Base-by-base conservation (phyloP, 495 filamentous ascomycete species). In the Penicillium antarcticum region DNA sequence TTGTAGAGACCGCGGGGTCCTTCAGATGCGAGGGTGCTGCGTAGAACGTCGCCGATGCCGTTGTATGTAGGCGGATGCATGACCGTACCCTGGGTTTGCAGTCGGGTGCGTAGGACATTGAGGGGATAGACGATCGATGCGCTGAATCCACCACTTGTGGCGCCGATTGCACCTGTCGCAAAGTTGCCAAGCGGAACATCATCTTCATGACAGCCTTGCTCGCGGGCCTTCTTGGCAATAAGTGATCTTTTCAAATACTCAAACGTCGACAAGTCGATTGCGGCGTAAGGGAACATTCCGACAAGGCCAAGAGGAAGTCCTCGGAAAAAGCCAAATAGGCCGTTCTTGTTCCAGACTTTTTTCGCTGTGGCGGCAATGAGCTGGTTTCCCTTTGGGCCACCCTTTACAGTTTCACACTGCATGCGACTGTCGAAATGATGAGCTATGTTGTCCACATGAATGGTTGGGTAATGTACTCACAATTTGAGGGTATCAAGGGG, bases 401-500 rank as follows among this genome's bases (percentile, higher is more conserved):
- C 91, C 58, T 85, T 75, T 5, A 97, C 90, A 11, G 88, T 91
- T 63, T 95, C 89, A 60, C 92, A 97, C 74, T 99, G 94, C 77
- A 97, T 87, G 43, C 91, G 89, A 63, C 82, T 84, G 42, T n/a
- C 7, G 29, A 34, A 23, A 37, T 38, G 21, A 51, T 70, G 9
- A 69, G 70, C 37, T 31, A 52, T 26, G 34, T 45, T 39, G 41
- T 26, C 38, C 31, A 19, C n/a, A 34, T 19, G 31, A 21, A 10
- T 40, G 9, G 29, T 10, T 12, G n/a, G 19, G 35, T 10, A 39
- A 18, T 44, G 1, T 31, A 69, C 84, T 73, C 66, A 89, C 77
- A 99, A 99, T 75, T 98, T 98, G 43, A 98, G 75, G 1, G 94
- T 99, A 67, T 99, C 94, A 50, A 99, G 83, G 14, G 94, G 94